A percentile compares a stretch with the other conserved stretches of the same genome.
Conservation (phyloP, 495 filamentous ascomycete genomes). For the Penicillium turbatum region DNA sequence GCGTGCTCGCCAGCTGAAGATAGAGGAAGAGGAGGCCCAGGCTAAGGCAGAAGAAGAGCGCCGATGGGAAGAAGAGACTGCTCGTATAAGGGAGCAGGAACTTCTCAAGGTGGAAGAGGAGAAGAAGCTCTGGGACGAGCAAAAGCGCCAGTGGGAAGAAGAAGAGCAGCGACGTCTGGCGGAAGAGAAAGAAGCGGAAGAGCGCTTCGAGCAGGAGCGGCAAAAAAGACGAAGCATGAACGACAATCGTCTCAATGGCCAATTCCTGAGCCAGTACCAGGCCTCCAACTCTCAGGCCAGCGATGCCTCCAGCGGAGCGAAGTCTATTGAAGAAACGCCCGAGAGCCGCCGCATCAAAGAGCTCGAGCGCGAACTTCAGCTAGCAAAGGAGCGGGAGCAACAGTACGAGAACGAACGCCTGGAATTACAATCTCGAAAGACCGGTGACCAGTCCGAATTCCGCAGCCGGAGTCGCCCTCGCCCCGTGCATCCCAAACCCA, state of each 20-base stretch:
- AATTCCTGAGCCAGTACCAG: constrained; percentile 84
- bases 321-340: constrained; percentile 32
- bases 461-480: constrained; percentile 39
- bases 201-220: constrained; percentile 61
- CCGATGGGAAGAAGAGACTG: constrained; percentile 75
- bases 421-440: constrained; percentile 40
- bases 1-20: constrained; percentile 54
- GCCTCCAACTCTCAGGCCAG: constrained; percentile 43
- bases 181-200: constrained; percentile 71
- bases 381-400: constrained; percentile 78
- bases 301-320: constrained; percentile 6
- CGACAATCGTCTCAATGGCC: constrained; percentile 69
- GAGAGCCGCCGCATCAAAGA: constrained; percentile 68
- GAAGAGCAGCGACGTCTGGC: constrained; percentile 71
- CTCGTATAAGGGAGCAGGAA: constrained; percentile 63
- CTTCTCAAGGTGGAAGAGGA: constrained; percentile 66
- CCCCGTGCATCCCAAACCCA: constrained; percentile 48
- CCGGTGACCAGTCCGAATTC: constrained; percentile 19
- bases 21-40: constrained; percentile 64
- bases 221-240: constrained; percentile 54
- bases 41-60: constrained; percentile 67
- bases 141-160: constrained; percentile 75
- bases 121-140: constrained; percentile 76
- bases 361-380: constrained; percentile 79
- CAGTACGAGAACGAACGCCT: constrained; percentile 81